Base-by-base conservation (phyloP, 2,329 filamentous ascomycete species). In the Hyphodiscus sp. region DNA sequence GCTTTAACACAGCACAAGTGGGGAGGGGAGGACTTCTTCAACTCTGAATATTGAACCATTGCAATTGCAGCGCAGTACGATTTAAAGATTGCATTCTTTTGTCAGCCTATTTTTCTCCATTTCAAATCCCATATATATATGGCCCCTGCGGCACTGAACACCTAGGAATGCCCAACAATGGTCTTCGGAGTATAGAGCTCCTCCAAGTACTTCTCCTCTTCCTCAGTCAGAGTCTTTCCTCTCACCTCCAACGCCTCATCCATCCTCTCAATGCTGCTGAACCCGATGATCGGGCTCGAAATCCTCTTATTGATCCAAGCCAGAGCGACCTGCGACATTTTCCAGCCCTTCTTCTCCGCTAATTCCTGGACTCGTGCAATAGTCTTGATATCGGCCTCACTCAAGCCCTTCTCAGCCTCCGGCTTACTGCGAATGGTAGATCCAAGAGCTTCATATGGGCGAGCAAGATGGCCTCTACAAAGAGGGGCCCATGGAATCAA, bases 271-370 rank as follows among this genome's bases (percentile, higher is more conserved):
- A 74, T 70, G 55, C 70, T 79, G 50, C 68, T 72, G 50, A 81
- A 69, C 0, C 79, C 79, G 55, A 81, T 68, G 60, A 81, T 81
- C 0, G 78, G 79, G 56, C 70, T 74, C 23, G 68, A 68, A 10
- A 71, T 70, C 53, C 70, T 70, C 55, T 72, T 71, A 56, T 76
- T 61, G 16, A 69, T 68, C 80, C 80, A 84, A 7, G 79, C 79
- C 52, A 80, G 70, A 2, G 78, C 76, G 41, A 83, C 74, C 56
- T 80, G 75, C 50, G 74, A 76, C 79, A 83, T 83, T 58, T 72
- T 79, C 68, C 78, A 76, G 0, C 72, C 75, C 61, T 76, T 76
- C 71, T 79, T 80, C 61, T 75, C 71, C 1, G 80, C 79, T 26
- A 83, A 56, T 62, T 82, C 75, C 66, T 81, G 72, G 1, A 83